A percentile compares a stretch with the other conserved stretches of the same genome.
Conservation (phyloP, 768 basidiomycete species). For the Tulasnella sp. region DNA sequence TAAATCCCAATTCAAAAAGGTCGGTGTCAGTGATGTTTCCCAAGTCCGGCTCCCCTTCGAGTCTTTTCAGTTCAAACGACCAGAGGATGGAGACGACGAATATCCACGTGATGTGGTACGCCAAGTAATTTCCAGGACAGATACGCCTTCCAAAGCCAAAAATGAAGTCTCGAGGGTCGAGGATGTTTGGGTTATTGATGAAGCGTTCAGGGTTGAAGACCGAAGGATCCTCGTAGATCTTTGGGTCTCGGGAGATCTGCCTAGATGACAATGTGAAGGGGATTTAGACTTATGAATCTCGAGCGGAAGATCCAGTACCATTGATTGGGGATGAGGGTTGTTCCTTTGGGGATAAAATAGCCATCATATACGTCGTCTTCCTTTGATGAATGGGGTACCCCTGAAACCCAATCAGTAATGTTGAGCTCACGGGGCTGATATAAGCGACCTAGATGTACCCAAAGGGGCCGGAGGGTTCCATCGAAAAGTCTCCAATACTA, state of each 20-base stretch:
- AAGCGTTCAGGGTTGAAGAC: background rate
- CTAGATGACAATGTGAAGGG: background rate
- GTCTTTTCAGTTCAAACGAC: background rate
- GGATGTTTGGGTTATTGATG: background rate
- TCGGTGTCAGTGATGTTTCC: no score
- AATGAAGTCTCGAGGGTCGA: background rate
- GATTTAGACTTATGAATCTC: no score
- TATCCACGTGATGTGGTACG: background rate
- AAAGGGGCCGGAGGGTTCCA: no score
- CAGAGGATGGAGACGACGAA: background rate
- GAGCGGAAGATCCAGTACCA: background rate
- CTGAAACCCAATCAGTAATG: background rate
- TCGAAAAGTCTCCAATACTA: no score
- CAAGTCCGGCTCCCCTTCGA: background rate
- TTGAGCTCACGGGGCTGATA: no score
- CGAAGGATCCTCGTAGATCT: background rate
- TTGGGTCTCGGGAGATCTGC: background rate
- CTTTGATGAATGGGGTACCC: constrained; percentile 2
- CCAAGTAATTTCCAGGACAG: constrained; percentile 8
- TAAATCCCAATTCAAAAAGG: no score
- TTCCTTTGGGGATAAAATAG: constrained; percentile 24
- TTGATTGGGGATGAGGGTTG: background rate
- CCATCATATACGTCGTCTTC: constrained; percentile 28
- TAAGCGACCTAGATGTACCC: no score
- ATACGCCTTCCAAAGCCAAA: constrained; percentile 18